These are phyloP conservation scores for Pistacia atlantica DNA, from an alignment of 345 rosid genomes.

Conservation along the genomic window DNA sequence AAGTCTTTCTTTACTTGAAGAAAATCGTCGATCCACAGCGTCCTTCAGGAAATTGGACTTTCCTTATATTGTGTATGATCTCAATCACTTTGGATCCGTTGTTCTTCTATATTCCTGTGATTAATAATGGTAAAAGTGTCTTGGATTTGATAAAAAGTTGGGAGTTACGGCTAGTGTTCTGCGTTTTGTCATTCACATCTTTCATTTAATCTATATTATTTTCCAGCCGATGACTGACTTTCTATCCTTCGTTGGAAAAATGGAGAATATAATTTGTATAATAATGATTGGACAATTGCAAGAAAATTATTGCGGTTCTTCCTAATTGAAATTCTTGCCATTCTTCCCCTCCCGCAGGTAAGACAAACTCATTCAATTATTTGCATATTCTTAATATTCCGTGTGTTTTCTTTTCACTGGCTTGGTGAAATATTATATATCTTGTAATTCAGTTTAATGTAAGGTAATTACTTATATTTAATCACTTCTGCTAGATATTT, in stretches of 20 bases:
- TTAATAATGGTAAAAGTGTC: neutral
- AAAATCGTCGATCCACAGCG: neutral
- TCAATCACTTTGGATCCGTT: neutral
- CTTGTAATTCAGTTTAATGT: too few relatives aligned
- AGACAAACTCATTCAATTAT: neutral
- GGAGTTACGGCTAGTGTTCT: slow-evolving; percentile 13
- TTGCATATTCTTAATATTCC: too few relatives aligned
- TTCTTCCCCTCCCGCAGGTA: slow-evolving; percentile 55
- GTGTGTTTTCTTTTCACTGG: too few relatives aligned
- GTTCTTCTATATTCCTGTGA: neutral
- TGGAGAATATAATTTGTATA: neutral
- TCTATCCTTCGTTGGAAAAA: neutral
- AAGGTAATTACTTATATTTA: too few relatives aligned
- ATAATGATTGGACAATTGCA: neutral
- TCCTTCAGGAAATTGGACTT: neutral
- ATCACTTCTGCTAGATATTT: too few relatives aligned
- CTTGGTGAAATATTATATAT: too few relatives aligned
- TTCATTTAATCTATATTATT: neutral
- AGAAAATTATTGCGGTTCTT: slow-evolving; percentile 27
- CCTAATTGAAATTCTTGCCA: slow-evolving; percentile 24
- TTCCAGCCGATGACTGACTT: neutral
- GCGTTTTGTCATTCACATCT: slow-evolving; percentile 14
- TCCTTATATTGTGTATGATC: neutral
- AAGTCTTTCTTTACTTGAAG: neutral
- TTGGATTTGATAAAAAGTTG: slow-evolving; percentile 4